Evolutionary conservation across 371 early-diverging fungal species (phyloP), one percentile per base, ranked within the genome.

Genomic region (Parasitella parasitica): DNA sequence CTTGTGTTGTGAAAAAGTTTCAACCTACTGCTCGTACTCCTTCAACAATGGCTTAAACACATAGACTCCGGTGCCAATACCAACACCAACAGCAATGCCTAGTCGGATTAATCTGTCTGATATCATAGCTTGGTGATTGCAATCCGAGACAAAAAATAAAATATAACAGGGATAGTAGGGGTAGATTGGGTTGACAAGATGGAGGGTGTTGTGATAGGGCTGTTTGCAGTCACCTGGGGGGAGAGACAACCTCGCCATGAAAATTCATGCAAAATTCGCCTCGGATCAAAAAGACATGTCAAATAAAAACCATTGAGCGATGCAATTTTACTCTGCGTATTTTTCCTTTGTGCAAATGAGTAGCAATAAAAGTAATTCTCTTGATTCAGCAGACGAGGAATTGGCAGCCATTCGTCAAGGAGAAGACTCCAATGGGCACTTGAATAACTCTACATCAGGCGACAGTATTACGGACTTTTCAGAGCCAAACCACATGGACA

Each of bases 51-150:
- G 81, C 15, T 78, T 69, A 37, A 77, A 81, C 0, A 78, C 72
- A 55, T 81, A 81, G 9, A 72, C 39, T 24, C 81, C 78, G 1
- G 81, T 81, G 13, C 65, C 77, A 8, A 81, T 63, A 51, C 81
- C 81, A 36, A 81, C 61, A 22, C 73, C 81, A 46, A 72, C 58
- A 27, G 78, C 78, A 2, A 76, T 36, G 7, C 70, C 54, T 2
- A 76, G 22, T 53, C 73, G 69, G 8, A 65, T 54, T 3, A 73
- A 30, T 55, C 62, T 67, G 30, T 46, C 59, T 43, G 65, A 59
- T 37, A 61, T 37, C 64, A 67, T 69, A n/a, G 28, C 51, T 48
- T 43, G 43, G 43, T 43, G 22, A 43, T 43, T 43, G 43, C 43
- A 43, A 8, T 43, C 43, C 43, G 43, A 43, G 22, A 43, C 43